phyloP scores from a whole-genome alignment of 345 rosid genomes.

The Draba incana region DNA sequence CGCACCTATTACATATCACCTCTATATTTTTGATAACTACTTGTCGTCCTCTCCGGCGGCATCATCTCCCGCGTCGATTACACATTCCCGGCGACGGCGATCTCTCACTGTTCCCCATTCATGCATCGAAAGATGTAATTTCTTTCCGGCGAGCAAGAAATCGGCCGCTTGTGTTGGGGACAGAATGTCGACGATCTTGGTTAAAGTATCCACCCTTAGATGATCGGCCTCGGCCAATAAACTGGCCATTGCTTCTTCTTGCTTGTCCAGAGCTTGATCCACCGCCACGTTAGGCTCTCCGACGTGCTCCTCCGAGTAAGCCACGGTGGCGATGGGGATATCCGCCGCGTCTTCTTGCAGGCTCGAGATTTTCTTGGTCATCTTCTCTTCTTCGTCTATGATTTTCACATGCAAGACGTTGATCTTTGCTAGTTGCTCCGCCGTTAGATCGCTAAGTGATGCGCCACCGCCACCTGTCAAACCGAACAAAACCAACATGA shows the following conservation, averaged over 20 bases:
- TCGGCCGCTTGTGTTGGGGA: conserved; percentile 46
- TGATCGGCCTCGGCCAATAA: conserved; percentile 47
- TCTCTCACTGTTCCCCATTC: conserved; percentile 51
- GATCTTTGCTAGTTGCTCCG: conserved; percentile 37
- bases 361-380: conserved; percentile 41
- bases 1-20: conserved; percentile 26
- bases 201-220: conserved; percentile 44
- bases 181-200: conserved; percentile 38
- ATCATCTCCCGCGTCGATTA: background rate
- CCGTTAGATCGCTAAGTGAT: conserved; percentile 43
- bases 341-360: conserved; percentile 59
- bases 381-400: conserved; percentile 47
- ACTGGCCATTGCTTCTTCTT: conserved; percentile 38
- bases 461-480: conserved; percentile 19
- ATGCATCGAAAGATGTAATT: conserved; percentile 51
- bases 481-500: conserved; percentile 18
- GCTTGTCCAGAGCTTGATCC: conserved; percentile 40
- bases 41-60: conserved; percentile 8
- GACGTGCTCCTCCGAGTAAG: conserved; percentile 17
- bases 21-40: conserved; percentile 7
- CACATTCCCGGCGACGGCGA: conserved; percentile 39
- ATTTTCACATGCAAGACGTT: conserved; percentile 46
- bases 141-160: conserved; percentile 44
- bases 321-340: conserved; percentile 43
- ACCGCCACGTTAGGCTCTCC: conserved; percentile 34